Base-by-base conservation (phyloP, 2,329 filamentous ascomycete species). In the Fusarium proliferatum region DNA sequence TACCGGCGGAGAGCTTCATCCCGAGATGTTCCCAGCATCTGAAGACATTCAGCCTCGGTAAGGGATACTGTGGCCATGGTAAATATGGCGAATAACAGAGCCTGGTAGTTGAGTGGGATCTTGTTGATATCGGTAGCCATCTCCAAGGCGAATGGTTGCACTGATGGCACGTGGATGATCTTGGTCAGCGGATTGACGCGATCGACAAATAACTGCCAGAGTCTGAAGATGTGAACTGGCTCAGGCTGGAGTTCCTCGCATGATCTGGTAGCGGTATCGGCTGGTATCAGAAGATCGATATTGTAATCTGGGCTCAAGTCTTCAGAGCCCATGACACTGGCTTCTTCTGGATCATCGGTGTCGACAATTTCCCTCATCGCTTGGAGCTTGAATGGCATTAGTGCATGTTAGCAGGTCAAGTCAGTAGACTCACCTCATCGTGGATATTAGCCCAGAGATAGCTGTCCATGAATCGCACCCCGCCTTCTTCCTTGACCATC, bases 121-220 rank as follows among this genome's bases (percentile, higher is more conserved):
- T 84, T 86, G 17, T 84, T 82, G 26, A 91, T 83, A 68, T 89
- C 86, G 21, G 86, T 86, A 3, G 87, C 88, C 5, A 91, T 91
- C 65, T 93, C 88, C 42, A 92, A 86, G 12, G 95, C 84, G 51
- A 88, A 87, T 5, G 88, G 87, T 76, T 94, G 91, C 8, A 94
- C 81, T 0, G 90, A 90, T 1, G 93, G 93, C 3, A 92, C 88
- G 78, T 96, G 93, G 30, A 94, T 90, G 51, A 89, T 83, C 79
- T 95, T 95, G 73, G 90, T 89, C 51, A 94, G 80, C 0, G 93
- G 93, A 76, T 95, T 93, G 62, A 95, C 90, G 69, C 93, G 91
- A 55, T 94, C 90, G 10, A 94, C 83, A 73, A 92, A 95, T 13
- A 90, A 85, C 79, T 94, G 91, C 93, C 93, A 96, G 9, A 96